Base-by-base conservation (phyloP, 2,329 filamentous ascomycete species). In the Scleromitrula shiraiana region DNA sequence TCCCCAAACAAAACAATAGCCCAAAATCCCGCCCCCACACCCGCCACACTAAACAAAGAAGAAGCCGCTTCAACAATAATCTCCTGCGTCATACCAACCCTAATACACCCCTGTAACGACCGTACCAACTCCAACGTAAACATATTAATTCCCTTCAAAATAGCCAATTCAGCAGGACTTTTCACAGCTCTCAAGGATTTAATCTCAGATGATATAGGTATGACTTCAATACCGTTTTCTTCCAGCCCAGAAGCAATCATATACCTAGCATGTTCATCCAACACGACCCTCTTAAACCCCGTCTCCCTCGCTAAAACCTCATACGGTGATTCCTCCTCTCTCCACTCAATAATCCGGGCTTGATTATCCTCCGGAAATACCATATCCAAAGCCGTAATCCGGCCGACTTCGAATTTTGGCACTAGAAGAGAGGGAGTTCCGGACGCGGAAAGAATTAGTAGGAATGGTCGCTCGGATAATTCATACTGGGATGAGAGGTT, bases 321-420 rank as follows among this genome's bases (percentile, higher is more conserved):
- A 59, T 82, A 83, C 0, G 77, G 77, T 53, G 80, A 70, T 74
- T 77, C 80, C 54, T 82, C 77, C 55, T 83, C 78, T 59, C 79
- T 74, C 71, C 78, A 83, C 1, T 70, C 68, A 15, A 82, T 68
- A 20, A 80, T 74, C 14, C 74, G 70, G 10, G 81, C 68, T 10
- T 70, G 64, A 2, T 68, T 59, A 32, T 36, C 15, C 15, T 30
- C 29, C 35, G 37, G 12, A 4, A 71, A 65, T 2, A 70, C 68
- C 65, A 83, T 82, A 0, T 69, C 69, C 4, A 83, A 68, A 56
- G 80, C 69, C 14, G 73, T 68, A 0, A 77, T 78, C 12, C 78
- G 72, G 5, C 72, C 74, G 27, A 76, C 76, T 53, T 82, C 78
- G 42, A 82, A 82, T 29, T 73, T 70, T 0, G 79, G 78, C 2